phyloP scores from a whole-genome alignment of 2,329 filamentous ascomycete species.

The Cladosporium sp. region DNA sequence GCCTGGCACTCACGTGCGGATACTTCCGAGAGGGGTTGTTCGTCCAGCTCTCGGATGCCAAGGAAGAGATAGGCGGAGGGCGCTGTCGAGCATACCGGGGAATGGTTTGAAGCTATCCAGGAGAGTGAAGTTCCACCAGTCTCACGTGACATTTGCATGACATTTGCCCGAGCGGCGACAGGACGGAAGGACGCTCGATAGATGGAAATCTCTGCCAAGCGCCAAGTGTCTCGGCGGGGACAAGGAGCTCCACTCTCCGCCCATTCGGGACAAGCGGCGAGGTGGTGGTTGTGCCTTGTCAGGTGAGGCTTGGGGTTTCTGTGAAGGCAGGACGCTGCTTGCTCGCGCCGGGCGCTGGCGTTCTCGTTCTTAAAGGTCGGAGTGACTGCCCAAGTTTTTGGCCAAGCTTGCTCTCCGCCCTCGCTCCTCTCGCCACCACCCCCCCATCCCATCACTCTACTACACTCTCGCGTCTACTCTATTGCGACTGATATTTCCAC shows the following conservation, averaged over 20 bases:
- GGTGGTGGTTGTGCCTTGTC: background rate
- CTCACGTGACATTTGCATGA: background rate
- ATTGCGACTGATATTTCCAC: conserved; percentile 4
- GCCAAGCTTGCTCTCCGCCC: conserved; percentile 5
- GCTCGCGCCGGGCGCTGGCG: background rate
- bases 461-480: background rate
- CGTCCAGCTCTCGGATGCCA: background rate
- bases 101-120: background rate
- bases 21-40: conserved; percentile 10
- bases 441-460: background rate
- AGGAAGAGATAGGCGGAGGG: background rate
- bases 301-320: background rate
- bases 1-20: conserved; percentile 1
- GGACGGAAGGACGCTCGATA: background rate
- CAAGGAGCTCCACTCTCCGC: background rate
- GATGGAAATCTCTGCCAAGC: background rate
- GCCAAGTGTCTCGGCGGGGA: background rate
- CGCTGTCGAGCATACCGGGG: background rate
- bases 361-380: background rate
- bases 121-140: background rate
- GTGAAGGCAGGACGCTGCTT: conserved; percentile 4
- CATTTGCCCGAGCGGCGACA: background rate
- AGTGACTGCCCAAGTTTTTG: background rate
- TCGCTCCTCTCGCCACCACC: background rate
- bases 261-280: background rate